Evolutionary conservation across 83 land plant species (phyloP).

Genomic region (Thuja plicata): DNA sequence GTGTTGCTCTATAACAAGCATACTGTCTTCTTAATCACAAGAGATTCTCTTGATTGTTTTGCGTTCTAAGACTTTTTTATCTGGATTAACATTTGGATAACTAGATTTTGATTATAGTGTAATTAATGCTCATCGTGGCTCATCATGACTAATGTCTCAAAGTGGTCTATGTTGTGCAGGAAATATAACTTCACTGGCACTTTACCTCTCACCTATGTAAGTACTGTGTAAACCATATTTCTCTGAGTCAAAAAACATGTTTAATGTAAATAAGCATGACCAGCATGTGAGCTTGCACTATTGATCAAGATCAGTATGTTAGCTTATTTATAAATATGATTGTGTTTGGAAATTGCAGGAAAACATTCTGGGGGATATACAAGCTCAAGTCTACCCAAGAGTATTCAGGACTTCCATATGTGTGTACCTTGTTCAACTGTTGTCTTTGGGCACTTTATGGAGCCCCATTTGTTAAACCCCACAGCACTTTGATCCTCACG

Average conservation of each 20-base stretch:
- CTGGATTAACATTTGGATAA: no score
- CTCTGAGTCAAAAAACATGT: background rate
- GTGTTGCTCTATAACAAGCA: no score
- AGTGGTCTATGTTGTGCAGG: background rate
- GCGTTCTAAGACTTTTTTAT: no score
- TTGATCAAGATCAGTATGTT: no score
- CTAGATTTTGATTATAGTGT: no score
- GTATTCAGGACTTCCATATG: conserved; percentile 55
- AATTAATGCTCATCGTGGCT: no score
- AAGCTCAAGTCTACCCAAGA: conserved; percentile 49
- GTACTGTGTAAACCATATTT: background rate
- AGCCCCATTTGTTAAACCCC: no score
- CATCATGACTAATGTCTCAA: background rate
- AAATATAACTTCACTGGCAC: background rate
- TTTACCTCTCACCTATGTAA: background rate
- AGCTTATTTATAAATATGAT: no score
- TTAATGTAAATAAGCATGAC: background rate
- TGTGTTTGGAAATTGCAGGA: no score
- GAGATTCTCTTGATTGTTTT: no score
- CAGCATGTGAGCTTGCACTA: conserved; percentile 18
- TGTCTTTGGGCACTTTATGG: conserved; percentile 58
- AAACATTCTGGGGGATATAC: conserved; percentile 32
- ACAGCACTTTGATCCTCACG: conserved; percentile 32
- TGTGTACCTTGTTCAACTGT: conserved; percentile 59
- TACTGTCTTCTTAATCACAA: no score